Conservation (phyloP, 148 eudicot species). For the Rhododendron williamsianum region DNA sequence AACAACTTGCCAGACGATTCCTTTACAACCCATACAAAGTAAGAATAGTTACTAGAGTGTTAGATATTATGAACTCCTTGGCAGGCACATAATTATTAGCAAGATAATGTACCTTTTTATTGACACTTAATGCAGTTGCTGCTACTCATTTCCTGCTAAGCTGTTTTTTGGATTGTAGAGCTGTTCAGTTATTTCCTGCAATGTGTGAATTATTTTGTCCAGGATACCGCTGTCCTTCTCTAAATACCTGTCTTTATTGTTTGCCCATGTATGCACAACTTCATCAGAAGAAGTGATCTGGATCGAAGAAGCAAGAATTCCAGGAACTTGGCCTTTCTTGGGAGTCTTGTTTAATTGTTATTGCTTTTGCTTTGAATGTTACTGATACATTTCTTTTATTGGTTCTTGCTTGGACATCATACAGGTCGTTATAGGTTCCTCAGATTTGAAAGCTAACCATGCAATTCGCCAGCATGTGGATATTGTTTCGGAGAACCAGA, state of each 20-base stretch:
- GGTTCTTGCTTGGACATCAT: slow-evolving; percentile 2
- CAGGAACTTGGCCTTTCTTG: slow-evolving; percentile 13
- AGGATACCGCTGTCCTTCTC: background rate
- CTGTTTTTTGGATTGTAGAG: background rate
- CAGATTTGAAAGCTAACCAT: slow-evolving; percentile 92
- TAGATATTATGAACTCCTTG: background rate
- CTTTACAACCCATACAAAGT: slow-evolving; percentile 87
- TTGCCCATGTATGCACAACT: background rate
- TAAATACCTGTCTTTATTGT: background rate
- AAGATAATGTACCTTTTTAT: background rate
- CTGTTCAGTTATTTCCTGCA: background rate
- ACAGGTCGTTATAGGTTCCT: slow-evolving; percentile 88
- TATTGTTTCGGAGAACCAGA: slow-evolving; percentile 80
- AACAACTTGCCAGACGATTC: slow-evolving; percentile 71
- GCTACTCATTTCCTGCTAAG: background rate
- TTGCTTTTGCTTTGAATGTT: slow-evolving; percentile 3
- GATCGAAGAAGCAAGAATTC: background rate
- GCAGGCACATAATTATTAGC: background rate
- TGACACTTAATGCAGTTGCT: background rate
- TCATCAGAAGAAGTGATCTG: background rate
- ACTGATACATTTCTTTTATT: slow-evolving; percentile 4
- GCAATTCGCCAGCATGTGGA: slow-evolving; percentile 92
- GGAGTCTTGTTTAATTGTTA: slow-evolving; percentile 15
- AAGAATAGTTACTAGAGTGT: slow-evolving; percentile 11
- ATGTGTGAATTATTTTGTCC: background rate